These are phyloP conservation scores for Penicillium janthinellum DNA, from an alignment of 2,329 filamentous ascomycete genomes.

Conservation along the genomic window DNA sequence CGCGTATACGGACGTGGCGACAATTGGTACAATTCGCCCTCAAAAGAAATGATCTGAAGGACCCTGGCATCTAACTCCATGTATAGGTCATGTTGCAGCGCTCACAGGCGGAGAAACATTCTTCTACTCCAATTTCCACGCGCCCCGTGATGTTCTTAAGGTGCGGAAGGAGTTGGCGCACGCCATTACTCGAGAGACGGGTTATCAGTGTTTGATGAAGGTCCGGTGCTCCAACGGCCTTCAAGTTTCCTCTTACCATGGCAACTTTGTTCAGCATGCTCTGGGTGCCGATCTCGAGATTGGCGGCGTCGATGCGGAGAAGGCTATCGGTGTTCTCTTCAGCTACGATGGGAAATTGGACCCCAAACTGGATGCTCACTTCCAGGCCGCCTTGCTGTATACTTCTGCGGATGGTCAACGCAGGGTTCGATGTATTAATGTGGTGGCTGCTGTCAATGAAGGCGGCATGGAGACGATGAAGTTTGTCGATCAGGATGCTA, in stretches of 20 bases:
- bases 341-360: conserved; percentile 98
- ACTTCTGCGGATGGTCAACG: conserved; percentile 88
- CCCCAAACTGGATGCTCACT: conserved; percentile 92
- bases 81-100: conserved; percentile 73
- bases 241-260: conserved; percentile 90
- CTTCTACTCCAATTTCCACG: conserved; percentile 95
- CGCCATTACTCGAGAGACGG: conserved; percentile 83
- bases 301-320: conserved; percentile 88
- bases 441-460: conserved; percentile 90
- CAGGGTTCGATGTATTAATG: conserved; percentile 87
- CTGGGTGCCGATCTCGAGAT: conserved; percentile 95
- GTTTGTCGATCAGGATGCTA: conserved; percentile 93
- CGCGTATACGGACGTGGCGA: conserved; percentile 89
- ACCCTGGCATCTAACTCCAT: conserved; percentile 7
- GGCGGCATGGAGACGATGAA: conserved; percentile 81
- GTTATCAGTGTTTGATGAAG: conserved; percentile 96
- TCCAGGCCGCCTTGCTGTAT: conserved; percentile 92
- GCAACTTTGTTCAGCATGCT: conserved; percentile 93
- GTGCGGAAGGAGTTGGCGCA: conserved; percentile 84
- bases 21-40: conserved; percentile 65
- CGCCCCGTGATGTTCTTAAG: conserved; percentile 80
- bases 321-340: conserved; percentile 88
- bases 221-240: conserved; percentile 96
- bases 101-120: conserved; percentile 94
- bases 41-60: conserved; percentile 1